Evolutionary conservation across 306 rosid genomes (phyloP).

Genomic region (Dryas drummondii): DNA sequence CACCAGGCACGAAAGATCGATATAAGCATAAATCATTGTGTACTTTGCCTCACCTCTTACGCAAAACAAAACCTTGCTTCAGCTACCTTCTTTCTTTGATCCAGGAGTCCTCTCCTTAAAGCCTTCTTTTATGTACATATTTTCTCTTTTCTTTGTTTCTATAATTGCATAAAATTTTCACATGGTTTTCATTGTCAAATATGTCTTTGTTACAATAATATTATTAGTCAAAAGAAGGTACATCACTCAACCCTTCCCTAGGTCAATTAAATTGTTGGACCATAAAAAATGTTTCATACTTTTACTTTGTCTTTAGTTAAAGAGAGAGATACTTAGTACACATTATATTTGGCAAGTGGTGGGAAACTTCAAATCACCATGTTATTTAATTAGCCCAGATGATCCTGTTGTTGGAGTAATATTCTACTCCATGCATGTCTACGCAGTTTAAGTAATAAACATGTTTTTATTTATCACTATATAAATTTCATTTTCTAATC

Average conservation of each 20-base stretch:
- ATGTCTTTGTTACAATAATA: neutral
- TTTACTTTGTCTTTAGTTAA: slow-evolving; percentile 2
- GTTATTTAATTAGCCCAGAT: neutral
- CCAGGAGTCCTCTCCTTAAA: slow-evolving; percentile 11
- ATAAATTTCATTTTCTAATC: neutral
- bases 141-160: neutral
- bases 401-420: slow-evolving; percentile 6
- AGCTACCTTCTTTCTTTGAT: slow-evolving; percentile 1
- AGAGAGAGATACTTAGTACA: neutral
- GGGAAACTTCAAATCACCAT: neutral
- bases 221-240: slow-evolving; percentile 15
- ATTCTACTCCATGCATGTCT: slow-evolving; percentile 15
- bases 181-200: slow-evolving; percentile 7
- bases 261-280: neutral
- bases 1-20: slow-evolving; percentile 4
- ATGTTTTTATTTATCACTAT: neutral
- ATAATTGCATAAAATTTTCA: slow-evolving; percentile 4
- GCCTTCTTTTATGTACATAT: slow-evolving; percentile 3
- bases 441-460: slow-evolving; percentile 25
- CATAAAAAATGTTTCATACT: neutral
- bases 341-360: neutral
- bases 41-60: neutral
- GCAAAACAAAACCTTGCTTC: slow-evolving; percentile 23
- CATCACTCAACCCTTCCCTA: slow-evolving; percentile 1
- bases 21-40: neutral